Base-by-base conservation (phyloP, 495 filamentous ascomycete genomes). In the Neurospora sp. region DNA sequence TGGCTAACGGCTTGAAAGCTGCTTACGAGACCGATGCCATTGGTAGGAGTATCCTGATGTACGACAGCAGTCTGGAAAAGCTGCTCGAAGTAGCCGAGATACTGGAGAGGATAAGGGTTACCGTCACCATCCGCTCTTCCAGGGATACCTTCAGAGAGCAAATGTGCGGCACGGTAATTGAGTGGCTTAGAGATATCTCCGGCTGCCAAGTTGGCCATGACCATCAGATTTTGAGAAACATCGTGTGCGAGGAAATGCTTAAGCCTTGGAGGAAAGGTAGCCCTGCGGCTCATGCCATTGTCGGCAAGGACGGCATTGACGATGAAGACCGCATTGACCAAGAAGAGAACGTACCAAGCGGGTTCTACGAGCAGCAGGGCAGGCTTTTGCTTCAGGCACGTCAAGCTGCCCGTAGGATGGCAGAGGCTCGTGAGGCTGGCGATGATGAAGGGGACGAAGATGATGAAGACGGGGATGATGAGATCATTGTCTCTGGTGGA, bases 121-220 rank as follows among this genome's bases (percentile, higher is more conserved):
- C 96, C 0, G 92, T 96, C 71, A 98, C 96, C 5, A 94, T 99
- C 73, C 90, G 96, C 8, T 98, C 96, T 39, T 86, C 96, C 0
- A 86, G 96, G 70, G 96, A 99, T 81, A 98, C 93, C 1, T 99
- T 97, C 84, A 86, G 96, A 73, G 96, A 99, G 82, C 92, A 98
- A 80, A 99, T 99, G 96, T 97, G 94, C 79, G 94, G 90, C 3
- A 95, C 94, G n/a, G 96, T 99, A 74, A 91, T 98, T 71, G 94
- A 98, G 77, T 99, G 96, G 96, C 87, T 99, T 3, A 85, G 89
- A 31, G 96, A 99, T 82, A 96, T 99, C 78, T 86, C 94, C 5
- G 94, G 94, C 27, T 97, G 95, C 80, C 93, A 89, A 76, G 90
- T 95, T 68, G 93, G 94, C 14, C 83, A 86, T 18, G 93, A 99